Conservation (phyloP, 192 early-diverging fungal species). For the Entomortierella parvispora region DNA sequence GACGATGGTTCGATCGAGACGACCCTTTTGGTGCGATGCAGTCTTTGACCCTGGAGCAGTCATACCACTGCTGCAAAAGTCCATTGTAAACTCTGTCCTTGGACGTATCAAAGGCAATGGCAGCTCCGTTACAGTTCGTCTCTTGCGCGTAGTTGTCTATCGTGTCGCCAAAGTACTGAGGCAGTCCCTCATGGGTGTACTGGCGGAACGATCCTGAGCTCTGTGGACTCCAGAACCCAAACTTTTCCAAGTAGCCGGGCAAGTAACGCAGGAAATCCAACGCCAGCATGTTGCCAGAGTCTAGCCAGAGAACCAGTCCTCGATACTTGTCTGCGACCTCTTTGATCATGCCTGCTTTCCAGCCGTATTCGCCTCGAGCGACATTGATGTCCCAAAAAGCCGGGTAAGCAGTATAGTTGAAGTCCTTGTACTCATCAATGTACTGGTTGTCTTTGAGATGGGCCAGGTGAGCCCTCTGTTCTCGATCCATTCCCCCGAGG, state of each 20-base stretch:
- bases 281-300: constrained; percentile 61
- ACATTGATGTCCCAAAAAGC: constrained; percentile 57
- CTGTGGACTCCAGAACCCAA: constrained; percentile 64
- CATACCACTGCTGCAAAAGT: constrained; percentile 57
- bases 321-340: constrained; percentile 55
- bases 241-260: constrained; percentile 38
- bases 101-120: constrained; percentile 57
- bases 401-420: constrained; percentile 59
- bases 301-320: constrained; percentile 60
- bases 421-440: constrained; percentile 55
- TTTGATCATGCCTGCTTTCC: constrained; percentile 65
- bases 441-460: constrained; percentile 50
- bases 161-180: constrained; percentile 52
- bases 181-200: constrained; percentile 61
- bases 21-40: constrained; percentile 67
- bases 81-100: constrained; percentile 48
- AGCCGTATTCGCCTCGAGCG: constrained; percentile 62
- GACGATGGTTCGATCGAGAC: constrained; percentile 60
- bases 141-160: constrained; percentile 43
- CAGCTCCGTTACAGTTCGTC: constrained; percentile 63
- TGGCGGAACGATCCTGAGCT: constrained; percentile 53
- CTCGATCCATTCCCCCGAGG: constrained; percentile 55
- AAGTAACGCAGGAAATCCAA: constrained; percentile 49
- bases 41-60: constrained; percentile 51
- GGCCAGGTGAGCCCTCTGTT: constrained; percentile 50